Percentiles rank a stretch among this genome's conserved stretches.
Evolutionary conservation across 2,329 filamentous ascomycete species (phyloP).

Genomic region (Dothideomycetidae sp.): DNA sequence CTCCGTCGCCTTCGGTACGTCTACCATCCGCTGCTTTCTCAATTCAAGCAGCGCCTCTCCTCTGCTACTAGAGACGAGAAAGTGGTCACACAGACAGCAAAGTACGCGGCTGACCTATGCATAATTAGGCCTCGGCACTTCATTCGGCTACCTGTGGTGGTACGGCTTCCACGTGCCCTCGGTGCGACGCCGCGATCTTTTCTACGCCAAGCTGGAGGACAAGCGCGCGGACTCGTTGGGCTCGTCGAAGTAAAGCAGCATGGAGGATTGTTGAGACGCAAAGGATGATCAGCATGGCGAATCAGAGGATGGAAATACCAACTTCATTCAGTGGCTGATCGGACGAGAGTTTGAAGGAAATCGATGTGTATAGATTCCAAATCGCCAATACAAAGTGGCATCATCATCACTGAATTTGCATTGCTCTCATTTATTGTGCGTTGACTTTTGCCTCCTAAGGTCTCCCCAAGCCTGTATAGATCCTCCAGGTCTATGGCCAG

Average conservation of each 20-base stretch:
- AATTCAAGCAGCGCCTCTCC: neutral
- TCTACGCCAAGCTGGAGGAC: slow-evolving; percentile 50
- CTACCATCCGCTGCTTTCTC: neutral
- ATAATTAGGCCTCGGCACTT: slow-evolving; percentile 43
- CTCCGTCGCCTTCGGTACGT: slow-evolving; percentile 50
- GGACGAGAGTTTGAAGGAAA: too few species aligned
- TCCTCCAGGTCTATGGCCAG: too few species aligned
- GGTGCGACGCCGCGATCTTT: slow-evolving; percentile 47
- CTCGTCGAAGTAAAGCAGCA: slow-evolving; percentile 18
- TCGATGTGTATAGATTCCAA: too few species aligned
- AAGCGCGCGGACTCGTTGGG: slow-evolving; percentile 39
- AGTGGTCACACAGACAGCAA: neutral
- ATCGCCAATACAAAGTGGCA: too few species aligned
- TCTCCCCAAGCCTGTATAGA: too few species aligned
- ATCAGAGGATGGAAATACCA: neutral
- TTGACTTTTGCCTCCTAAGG: too few species aligned
- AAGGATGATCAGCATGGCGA: neutral
- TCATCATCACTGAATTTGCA: too few species aligned
- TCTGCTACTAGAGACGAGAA: neutral
- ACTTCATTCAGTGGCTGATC: too few species aligned
- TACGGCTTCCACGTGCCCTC: slow-evolving; percentile 54
- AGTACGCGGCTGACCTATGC: neutral
- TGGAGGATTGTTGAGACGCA: neutral
- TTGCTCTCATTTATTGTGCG: too few species aligned
- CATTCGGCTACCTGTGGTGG: slow-evolving; percentile 53